Percentiles rank a stretch among this genome's conserved stretches.
phyloP scores from a whole-genome alignment of 495 filamentous ascomycete species.

The Aspergillus affinis region DNA sequence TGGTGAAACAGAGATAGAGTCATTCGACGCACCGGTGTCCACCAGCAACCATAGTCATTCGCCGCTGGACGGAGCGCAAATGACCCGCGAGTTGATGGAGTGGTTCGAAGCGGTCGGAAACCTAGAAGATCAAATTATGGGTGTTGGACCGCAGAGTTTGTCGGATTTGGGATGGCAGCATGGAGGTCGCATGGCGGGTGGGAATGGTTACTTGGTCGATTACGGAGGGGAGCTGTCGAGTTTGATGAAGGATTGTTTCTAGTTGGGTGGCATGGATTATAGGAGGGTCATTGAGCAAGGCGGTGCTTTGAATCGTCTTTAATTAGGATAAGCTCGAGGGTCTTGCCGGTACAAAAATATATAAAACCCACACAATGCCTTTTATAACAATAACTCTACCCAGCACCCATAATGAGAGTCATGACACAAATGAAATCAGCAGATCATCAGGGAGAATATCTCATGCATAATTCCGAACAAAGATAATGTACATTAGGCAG shows the following conservation, averaged over 20 bases:
- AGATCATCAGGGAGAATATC: too few species aligned
- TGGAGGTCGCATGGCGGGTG: constrained; percentile 7
- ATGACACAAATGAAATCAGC: too few species aligned
- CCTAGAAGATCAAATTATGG: constrained; percentile 41
- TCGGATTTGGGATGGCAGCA: constrained; percentile 26
- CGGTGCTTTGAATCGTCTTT: too few species aligned
- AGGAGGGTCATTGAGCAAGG: too few species aligned
- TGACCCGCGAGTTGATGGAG: constrained; percentile 42
- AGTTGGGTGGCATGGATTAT: too few species aligned
- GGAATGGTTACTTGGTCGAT: constrained; percentile 30
- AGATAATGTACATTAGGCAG: too few species aligned
- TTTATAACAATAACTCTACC: too few species aligned
- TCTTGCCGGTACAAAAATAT: too few species aligned
- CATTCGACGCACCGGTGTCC: constrained; percentile 6
- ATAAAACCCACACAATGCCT: too few species aligned
- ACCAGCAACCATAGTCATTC: constrained; percentile 27
- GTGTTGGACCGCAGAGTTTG: constrained; percentile 24
- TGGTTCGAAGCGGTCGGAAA: constrained; percentile 45
- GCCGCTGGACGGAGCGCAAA: constrained; percentile 35
- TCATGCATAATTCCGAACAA: too few species aligned
- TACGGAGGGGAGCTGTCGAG: constrained; percentile 40
- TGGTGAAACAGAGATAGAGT: constrained; percentile 1
- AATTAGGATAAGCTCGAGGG: too few species aligned
- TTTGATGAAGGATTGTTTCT: constrained; percentile 43
- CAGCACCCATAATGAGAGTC: too few species aligned